A percentile compares a stretch with the other conserved stretches of the same genome.
Evolutionary conservation across 306 rosid species (phyloP).

Genomic region (Trifolium dubium): DNA sequence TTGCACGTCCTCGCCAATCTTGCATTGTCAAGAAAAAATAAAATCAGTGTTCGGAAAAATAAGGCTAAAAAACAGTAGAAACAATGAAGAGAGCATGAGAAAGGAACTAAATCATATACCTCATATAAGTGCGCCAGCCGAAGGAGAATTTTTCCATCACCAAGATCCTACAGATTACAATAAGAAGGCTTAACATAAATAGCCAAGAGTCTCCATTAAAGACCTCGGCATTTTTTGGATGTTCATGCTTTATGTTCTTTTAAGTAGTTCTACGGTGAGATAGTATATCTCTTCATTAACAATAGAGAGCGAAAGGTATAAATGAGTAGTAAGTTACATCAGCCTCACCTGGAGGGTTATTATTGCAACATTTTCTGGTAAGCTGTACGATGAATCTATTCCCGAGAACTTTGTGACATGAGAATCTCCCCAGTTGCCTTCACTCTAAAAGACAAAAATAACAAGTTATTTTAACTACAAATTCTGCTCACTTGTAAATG

Average conservation of each 20-base stretch:
- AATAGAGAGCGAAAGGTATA: slow-evolving; percentile 13
- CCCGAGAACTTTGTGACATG: slow-evolving; percentile 63
- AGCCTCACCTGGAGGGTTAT: slow-evolving; percentile 73
- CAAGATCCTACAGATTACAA: slow-evolving; percentile 63
- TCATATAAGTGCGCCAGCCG: slow-evolving; percentile 80
- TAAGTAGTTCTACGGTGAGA: neutral
- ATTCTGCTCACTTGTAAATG: neutral
- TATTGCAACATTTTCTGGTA: slow-evolving; percentile 76
- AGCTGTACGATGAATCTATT: slow-evolving; percentile 60
- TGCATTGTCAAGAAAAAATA: slow-evolving; percentile 34
- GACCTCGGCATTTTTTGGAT: neutral
- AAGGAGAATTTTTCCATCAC: slow-evolving; percentile 66
- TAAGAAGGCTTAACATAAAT: slow-evolving; percentile 15
- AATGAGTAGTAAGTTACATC: neutral
- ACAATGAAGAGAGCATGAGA: slow-evolving; percentile 1
- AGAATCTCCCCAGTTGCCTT: slow-evolving; percentile 60
- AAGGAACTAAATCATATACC: slow-evolving; percentile 43
- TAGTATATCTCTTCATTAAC: neutral
- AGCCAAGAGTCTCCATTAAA: neutral
- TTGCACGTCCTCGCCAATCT: slow-evolving; percentile 68
- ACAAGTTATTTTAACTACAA: slow-evolving; percentile 2
- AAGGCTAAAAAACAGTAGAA: slow-evolving; percentile 3
- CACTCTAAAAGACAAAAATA: slow-evolving; percentile 54
- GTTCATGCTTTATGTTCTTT: neutral
- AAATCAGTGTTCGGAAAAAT: slow-evolving; percentile 9